Evolutionary conservation across 1,139 yeast genomes (phyloP).

Genomic region (Scheffersomyces titani): DNA sequence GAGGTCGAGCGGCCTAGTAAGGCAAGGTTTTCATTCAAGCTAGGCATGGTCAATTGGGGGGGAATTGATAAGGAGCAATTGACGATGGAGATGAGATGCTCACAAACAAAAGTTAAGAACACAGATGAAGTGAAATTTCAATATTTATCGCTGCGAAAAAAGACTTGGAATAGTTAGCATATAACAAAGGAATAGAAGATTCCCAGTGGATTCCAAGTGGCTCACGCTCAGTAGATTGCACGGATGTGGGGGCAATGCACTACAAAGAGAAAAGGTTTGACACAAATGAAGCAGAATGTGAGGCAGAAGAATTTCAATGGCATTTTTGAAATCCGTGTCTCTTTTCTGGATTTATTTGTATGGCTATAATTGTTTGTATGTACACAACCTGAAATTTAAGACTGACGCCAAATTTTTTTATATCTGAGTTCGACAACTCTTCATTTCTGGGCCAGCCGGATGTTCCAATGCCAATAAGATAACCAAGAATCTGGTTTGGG

Average conservation of each 20-base stretch:
- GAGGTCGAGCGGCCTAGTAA: background rate
- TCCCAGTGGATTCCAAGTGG: background rate
- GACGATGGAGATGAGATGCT: background rate
- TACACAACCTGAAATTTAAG: background rate
- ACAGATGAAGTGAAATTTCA: background rate
- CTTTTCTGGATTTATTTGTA: background rate
- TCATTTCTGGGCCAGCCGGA: background rate
- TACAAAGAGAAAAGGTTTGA: background rate
- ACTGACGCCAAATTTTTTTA: background rate
- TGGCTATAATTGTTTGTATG: background rate
- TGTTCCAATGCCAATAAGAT: background rate
- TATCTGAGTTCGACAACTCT: background rate
- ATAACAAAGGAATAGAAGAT: background rate
- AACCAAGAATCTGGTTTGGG: background rate
- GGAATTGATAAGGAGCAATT: background rate
- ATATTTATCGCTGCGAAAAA: background rate
- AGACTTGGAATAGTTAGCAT: background rate
- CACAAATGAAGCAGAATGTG: background rate
- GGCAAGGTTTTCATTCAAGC: background rate
- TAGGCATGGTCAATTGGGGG: background rate
- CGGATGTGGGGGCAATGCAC: background rate
- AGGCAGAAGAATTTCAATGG: background rate
- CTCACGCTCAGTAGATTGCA: background rate
- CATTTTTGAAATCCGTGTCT: background rate
- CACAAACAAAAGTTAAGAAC: background rate